Percentiles rank a stretch among this genome's conserved stretches.
Evolutionary conservation across 1,284 basidiomycete genomes (phyloP).

Genomic region (Microbotryum scabiosae): DNA sequence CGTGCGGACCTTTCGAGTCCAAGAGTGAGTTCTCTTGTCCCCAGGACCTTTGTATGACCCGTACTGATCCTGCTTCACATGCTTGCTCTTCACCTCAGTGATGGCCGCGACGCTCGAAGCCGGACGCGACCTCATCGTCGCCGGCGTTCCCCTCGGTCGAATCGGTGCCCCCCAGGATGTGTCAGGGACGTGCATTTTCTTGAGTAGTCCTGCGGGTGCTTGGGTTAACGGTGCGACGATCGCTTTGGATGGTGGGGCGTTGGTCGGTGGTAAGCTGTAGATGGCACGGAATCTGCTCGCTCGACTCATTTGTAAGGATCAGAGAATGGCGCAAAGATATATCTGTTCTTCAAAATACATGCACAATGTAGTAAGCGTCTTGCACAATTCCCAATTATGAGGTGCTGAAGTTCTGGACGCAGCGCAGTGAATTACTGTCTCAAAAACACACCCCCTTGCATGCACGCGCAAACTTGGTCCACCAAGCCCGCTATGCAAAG

Average conservation of each 20-base stretch:
- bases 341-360: no score
- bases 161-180: conserved; percentile 59
- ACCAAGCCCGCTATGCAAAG: no score
- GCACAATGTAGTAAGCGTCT: no score
- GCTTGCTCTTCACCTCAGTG: conserved; percentile 46
- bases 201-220: conserved; percentile 53
- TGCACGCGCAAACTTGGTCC: no score
- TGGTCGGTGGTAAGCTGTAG: conserved; percentile 24
- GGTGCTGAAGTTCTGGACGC: no score
- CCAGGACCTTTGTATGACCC: no score
- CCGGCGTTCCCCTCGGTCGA: conserved; percentile 48
- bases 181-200: conserved; percentile 54
- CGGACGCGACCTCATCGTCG: conserved; percentile 47
- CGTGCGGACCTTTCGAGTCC: conserved; percentile 48
- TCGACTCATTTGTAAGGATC: no score
- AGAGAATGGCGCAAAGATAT: no score
- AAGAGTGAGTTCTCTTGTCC: neutral
- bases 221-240: conserved; percentile 49
- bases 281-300: neutral
- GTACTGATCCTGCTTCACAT: conserved; percentile 7
- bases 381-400: no score
- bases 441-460: no score
- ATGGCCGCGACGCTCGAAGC: conserved; percentile 53
- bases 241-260: conserved; percentile 26
- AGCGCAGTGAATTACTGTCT: no score